Conservation (phyloP, 148 eudicot species). For the Rhododendron williamsianum region DNA sequence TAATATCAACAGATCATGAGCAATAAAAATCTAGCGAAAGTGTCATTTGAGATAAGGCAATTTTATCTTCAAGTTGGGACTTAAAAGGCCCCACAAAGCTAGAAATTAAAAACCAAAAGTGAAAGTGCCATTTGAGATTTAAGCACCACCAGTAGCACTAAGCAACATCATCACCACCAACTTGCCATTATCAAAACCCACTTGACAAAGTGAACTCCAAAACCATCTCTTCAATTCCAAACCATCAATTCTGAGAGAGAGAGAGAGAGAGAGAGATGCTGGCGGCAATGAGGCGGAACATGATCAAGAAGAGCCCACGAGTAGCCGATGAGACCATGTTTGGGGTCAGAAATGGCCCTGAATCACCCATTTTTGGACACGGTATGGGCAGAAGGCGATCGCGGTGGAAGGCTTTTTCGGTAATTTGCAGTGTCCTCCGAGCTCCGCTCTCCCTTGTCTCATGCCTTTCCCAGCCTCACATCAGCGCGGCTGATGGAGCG, state of each 20-base stretch:
- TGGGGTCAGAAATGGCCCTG: slow-evolving; percentile 15
- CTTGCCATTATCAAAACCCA: slow-evolving; percentile 10
- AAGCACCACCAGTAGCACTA: slow-evolving; percentile 23
- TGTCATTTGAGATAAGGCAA: neutral
- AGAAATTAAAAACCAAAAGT: neutral
- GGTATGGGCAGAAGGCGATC: slow-evolving; percentile 12
- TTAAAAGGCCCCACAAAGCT: slow-evolving; percentile 2
- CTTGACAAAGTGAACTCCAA: neutral
- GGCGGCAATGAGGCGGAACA: slow-evolving; percentile 25
- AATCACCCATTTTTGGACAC: neutral
- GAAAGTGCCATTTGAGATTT: slow-evolving; percentile 17
- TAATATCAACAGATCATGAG: neutral
- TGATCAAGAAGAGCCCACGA: slow-evolving; percentile 39
- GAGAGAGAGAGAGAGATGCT: slow-evolving; percentile 17
- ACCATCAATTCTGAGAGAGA: no score
- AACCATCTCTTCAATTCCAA: neutral
- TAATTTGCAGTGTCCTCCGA: slow-evolving; percentile 28
- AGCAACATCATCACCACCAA: slow-evolving; percentile 12
- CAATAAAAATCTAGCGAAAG: no score
- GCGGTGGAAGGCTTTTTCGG: slow-evolving; percentile 33
- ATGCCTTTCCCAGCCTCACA: slow-evolving; percentile 42
- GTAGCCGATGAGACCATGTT: slow-evolving; percentile 69
- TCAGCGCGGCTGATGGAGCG: slow-evolving; percentile 38
- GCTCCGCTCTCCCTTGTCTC: slow-evolving; percentile 53
- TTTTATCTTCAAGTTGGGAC: slow-evolving; percentile 13